Conservation (phyloP, 208 protist genomes). For the Angomonas deanei region DNA sequence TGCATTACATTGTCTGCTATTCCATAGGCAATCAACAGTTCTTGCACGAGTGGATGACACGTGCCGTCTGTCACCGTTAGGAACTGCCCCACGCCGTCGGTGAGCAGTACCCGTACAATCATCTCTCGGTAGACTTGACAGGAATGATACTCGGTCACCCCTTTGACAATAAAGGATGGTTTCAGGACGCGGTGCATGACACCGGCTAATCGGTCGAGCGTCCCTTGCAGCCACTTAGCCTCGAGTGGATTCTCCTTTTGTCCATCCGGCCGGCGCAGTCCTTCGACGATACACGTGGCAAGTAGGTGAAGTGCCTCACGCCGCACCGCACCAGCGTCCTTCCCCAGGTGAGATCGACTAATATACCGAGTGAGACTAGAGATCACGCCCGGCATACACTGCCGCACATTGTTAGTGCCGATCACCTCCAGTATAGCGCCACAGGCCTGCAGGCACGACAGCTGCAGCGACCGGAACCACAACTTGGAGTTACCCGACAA, state of each 20-base stretch:
- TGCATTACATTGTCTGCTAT: background rate
- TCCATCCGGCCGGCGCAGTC: background rate
- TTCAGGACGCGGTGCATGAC: background rate
- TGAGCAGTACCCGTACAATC: background rate
- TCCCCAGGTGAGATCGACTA: constrained; percentile 52
- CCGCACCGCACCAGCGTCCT: constrained; percentile 56
- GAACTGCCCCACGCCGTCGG: background rate
- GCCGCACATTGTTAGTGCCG: constrained; percentile 42
- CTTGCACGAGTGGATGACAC: background rate
- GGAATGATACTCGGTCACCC: background rate
- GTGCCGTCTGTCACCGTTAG: background rate
- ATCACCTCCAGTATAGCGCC: constrained; percentile 45
- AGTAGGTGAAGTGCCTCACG: constrained; percentile 52
- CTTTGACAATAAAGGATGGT: background rate
- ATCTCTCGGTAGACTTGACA: background rate
- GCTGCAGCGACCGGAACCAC: constrained; percentile 77
- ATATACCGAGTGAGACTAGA: constrained; percentile 70
- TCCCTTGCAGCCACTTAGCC: constrained; percentile 16
- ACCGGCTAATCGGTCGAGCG: background rate
- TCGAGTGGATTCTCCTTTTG: constrained; percentile 5
- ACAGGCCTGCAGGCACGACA: constrained; percentile 57
- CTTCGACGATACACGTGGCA: constrained; percentile 11
- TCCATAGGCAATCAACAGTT: background rate
- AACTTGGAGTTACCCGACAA: constrained; percentile 61
- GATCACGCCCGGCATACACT: constrained; percentile 72